phyloP scores from a whole-genome alignment of 2,329 filamentous ascomycete genomes.

The Penicillium brevicompactum region DNA sequence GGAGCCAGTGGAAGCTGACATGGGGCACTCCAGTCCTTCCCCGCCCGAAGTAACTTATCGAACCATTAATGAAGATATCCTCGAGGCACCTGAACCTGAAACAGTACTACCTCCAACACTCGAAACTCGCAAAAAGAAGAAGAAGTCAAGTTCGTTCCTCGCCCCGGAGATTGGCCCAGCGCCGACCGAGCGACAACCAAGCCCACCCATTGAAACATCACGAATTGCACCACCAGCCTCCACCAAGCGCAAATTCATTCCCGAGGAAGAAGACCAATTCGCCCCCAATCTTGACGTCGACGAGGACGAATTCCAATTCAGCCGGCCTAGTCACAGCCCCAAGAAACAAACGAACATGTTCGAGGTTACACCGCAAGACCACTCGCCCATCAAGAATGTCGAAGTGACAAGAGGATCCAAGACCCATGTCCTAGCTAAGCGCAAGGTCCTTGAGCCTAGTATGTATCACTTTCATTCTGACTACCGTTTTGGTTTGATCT shows the following conservation, averaged over 20 bases:
- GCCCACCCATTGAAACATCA: constrained; percentile 1
- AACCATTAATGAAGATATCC: not conserved
- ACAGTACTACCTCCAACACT: constrained; percentile 31
- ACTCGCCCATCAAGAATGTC: constrained; percentile 19
- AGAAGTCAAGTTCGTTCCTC: constrained; percentile 2
- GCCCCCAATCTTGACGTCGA: constrained; percentile 13
- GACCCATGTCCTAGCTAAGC: constrained; percentile 19
- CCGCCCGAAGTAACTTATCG: constrained; percentile 1
- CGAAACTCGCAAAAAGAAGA: constrained; percentile 35
- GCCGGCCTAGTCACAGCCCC: constrained; percentile 26
- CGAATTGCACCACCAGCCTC: constrained; percentile 49
- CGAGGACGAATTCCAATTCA: constrained; percentile 40
- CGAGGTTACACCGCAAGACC: constrained; percentile 8
- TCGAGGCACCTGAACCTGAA: constrained; percentile 17
- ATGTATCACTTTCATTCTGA: constrained; percentile 21
- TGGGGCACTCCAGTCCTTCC: constrained; percentile 27
- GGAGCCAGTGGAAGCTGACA: constrained; percentile 29
- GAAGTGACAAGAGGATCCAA: constrained; percentile 18
- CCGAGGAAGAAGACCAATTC: constrained; percentile 51
- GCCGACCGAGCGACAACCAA: not conserved
- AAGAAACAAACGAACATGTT: constrained; percentile 11
- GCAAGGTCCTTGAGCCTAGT: constrained; percentile 48
- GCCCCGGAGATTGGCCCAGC: not conserved
- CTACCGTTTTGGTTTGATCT: not conserved
- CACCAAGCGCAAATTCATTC: constrained; percentile 61